Conservation (phyloP, 805 yeast genomes). For the Candida taoyuanica region DNA sequence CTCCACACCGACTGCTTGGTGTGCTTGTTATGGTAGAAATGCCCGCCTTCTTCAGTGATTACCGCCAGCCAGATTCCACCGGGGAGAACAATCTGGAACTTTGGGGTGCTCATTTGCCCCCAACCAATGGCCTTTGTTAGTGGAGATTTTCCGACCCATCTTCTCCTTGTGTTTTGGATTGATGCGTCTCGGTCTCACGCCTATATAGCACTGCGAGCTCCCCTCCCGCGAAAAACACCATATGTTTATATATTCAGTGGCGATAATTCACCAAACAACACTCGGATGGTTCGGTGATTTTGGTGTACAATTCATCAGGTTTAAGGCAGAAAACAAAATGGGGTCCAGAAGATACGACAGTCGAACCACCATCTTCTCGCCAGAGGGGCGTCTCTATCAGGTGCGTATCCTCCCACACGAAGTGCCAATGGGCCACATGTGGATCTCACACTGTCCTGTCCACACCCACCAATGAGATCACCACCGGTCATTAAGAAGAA, state of each 20-base stretch:
- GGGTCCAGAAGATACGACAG: slow-evolving; percentile 98
- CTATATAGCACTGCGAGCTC: no score
- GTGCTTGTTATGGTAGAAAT: slow-evolving; percentile 34
- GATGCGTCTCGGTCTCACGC: no score
- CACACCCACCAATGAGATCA: no score
- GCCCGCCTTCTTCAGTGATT: slow-evolving; percentile 37
- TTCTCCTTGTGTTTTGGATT: no score
- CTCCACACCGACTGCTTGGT: slow-evolving; percentile 33
- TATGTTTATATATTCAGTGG: not conserved
- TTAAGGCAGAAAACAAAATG: slow-evolving; percentile 29
- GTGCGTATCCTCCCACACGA: slow-evolving; percentile 42
- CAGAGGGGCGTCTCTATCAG: slow-evolving; percentile 97
- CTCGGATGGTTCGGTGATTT: no score
- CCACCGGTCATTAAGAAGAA: not conserved
- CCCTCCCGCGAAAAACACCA: not conserved
- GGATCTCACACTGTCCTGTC: no score
- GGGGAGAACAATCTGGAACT: slow-evolving; percentile 9
- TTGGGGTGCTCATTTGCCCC: not conserved
- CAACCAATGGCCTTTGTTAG: no score
- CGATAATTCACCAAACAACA: not conserved
- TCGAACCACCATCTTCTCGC: slow-evolving; percentile 97
- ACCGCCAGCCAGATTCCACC: slow-evolving; percentile 36
- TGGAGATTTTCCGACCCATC: no score
- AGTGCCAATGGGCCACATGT: no score
- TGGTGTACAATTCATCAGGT: no score